Evolutionary conservation across 164 flowering plant species (phyloP).

Genomic region (Warburgia ugandensis): DNA sequence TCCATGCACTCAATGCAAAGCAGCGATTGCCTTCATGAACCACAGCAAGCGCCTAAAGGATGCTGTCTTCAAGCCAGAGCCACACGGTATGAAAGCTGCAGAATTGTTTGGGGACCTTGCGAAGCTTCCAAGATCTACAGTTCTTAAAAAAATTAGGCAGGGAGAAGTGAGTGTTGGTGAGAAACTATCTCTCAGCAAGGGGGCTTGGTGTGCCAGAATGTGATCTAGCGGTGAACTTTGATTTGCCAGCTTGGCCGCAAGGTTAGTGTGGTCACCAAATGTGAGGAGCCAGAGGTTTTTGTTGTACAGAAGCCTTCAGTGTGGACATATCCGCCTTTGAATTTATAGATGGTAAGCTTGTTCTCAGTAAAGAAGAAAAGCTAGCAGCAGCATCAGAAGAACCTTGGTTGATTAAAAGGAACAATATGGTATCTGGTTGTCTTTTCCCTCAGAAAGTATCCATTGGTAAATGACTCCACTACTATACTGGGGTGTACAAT

Average conservation of each 20-base stretch:
- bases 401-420: too few relatives aligned
- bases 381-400: too few relatives aligned
- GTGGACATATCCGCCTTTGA: slow-evolving; percentile 57
- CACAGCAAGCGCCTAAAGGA: slow-evolving; percentile 79
- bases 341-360: slow-evolving; percentile 74
- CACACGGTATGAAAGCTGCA: slow-evolving; percentile 79
- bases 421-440: too few relatives aligned
- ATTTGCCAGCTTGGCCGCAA: slow-evolving; percentile 80
- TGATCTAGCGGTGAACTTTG: slow-evolving; percentile 92
- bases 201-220: slow-evolving; percentile 93
- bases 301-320: slow-evolving; percentile 68
- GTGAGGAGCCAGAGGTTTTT: slow-evolving; percentile 87
- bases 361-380: slow-evolving; percentile 23
- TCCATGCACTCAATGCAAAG: slow-evolving; percentile 87
- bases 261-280: slow-evolving; percentile 75
- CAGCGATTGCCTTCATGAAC: slow-evolving; percentile 93
- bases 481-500: too few relatives aligned
- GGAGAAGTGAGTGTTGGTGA: slow-evolving; percentile 80
- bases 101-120: slow-evolving; percentile 95
- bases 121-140: slow-evolving; percentile 77
- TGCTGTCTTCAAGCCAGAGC: slow-evolving; percentile 83
- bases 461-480: too few relatives aligned
- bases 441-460: too few relatives aligned
- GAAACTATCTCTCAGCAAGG: slow-evolving; percentile 96
- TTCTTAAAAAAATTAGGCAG: slow-evolving; percentile 68